These are phyloP conservation scores for Clitopilus passeckerianus DNA, from an alignment of 768 basidiomycete species.

Conservation along the genomic window DNA sequence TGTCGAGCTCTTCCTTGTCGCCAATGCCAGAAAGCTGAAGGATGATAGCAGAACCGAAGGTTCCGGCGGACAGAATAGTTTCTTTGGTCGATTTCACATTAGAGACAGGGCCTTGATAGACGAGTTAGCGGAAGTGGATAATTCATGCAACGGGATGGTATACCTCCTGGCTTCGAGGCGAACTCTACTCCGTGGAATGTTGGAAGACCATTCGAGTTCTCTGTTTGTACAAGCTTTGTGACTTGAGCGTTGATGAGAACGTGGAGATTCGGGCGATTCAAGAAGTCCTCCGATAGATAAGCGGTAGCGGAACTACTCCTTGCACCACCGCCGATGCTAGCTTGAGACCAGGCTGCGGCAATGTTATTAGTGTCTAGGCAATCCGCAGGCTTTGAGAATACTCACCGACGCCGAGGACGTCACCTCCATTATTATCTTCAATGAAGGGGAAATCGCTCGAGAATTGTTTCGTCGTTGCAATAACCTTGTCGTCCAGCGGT, in stretches of 20 bases:
- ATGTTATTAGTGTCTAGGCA: not conserved
- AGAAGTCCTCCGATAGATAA: slow-evolving; percentile 22
- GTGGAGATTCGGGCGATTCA: slow-evolving; percentile 25
- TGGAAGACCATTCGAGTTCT: not conserved
- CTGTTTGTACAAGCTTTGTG: slow-evolving; percentile 2
- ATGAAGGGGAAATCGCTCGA: slow-evolving; percentile 28
- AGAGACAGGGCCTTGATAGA: not conserved
- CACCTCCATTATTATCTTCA: slow-evolving; percentile 23
- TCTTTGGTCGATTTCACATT: slow-evolving; percentile 22
- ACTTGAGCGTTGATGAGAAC: slow-evolving; percentile 7
- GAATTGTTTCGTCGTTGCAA: slow-evolving; percentile 29
- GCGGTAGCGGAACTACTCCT: slow-evolving; percentile 32
- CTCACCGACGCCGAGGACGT: slow-evolving; percentile 24
- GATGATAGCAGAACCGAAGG: slow-evolving; percentile 27
- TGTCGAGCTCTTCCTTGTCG: slow-evolving; percentile 15
- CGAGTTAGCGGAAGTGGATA: not conserved
- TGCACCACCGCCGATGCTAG: slow-evolving; percentile 23
- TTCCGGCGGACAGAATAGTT: slow-evolving; percentile 32
- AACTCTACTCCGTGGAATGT: slow-evolving; percentile 5
- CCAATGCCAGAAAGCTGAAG: slow-evolving; percentile 31
- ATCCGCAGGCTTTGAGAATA: not conserved
- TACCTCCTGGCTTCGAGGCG: slow-evolving; percentile 4
- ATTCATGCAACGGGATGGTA: not conserved
- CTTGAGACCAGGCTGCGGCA: slow-evolving; percentile 23
- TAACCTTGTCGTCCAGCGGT: slow-evolving; percentile 25